Evolutionary conservation across 495 filamentous ascomycete genomes (phyloP).

Genomic region (Bacidia gigantensis): DNA sequence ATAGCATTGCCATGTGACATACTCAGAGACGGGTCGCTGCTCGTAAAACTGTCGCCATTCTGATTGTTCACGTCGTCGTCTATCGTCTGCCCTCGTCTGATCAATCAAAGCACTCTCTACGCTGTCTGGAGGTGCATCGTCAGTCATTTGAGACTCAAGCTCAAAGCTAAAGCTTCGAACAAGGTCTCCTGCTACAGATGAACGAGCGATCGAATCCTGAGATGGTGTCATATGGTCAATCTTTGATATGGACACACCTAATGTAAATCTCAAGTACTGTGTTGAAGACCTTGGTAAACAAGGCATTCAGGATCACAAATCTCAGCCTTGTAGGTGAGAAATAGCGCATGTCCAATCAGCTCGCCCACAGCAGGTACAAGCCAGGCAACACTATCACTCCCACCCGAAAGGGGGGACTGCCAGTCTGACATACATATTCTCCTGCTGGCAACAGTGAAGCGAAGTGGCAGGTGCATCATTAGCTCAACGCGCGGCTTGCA

Average conservation of each 20-base stretch:
- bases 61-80: background rate
- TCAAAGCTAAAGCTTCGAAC: slow-evolving; percentile 10
- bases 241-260: too few relatives aligned
- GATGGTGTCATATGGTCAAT: background rate
- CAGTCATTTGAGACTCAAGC: slow-evolving; percentile 2
- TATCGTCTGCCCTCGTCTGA: background rate
- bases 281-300: background rate
- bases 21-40: background rate
- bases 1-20: background rate
- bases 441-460: background rate
- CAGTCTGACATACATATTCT: too few relatives aligned
- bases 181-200: background rate
- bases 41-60: slow-evolving; percentile 4
- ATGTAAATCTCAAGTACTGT: background rate
- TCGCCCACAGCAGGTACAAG: too few relatives aligned
- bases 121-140: background rate
- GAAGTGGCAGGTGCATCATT: background rate
- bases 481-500: background rate
- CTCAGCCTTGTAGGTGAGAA: too few relatives aligned
- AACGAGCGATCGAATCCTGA: background rate
- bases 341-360: too few relatives aligned
- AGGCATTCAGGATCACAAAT: too few relatives aligned
- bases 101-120: background rate
- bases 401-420: too few relatives aligned
- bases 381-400: too few relatives aligned